Base-by-base conservation (phyloP, 164 flowering plant species). In the Malania oleifera region DNA sequence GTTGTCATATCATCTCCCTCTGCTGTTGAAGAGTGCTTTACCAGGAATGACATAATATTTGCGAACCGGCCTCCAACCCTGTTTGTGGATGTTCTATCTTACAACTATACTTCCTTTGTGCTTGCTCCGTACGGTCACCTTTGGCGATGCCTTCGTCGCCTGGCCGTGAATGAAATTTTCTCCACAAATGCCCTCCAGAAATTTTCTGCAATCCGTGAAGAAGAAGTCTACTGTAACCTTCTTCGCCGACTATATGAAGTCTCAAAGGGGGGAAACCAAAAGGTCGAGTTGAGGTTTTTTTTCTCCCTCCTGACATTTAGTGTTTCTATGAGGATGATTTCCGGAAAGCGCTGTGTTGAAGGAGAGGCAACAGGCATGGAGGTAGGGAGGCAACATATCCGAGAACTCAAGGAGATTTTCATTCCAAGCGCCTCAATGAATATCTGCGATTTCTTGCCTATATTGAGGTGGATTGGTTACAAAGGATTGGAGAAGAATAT, bases 1-100 rank as follows among this genome's bases (percentile, higher is more conserved):
- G 65, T 77, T 17, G 64, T 77, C 12, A 73, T 77, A 31, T 65
- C 77, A 37, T 68, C 77, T 8, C 64, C 75, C 1, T 47, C 73
- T 1, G 52, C 56, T 5, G 71, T 59, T 35, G 66, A 77, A 43
- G 77, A 77, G 31, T 77, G 80, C 67, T 48, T 77, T 57, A 44
- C 64, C 57, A 66, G 60, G 22, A 65, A 73, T 55, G 77, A 77
- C 47, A 23, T 68, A 43, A 15, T 58, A 37, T 77, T 77, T 26
- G 77, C 77, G 20, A 73, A 68, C 62, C 69, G 78, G 1, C 78
- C 81, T 10, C 60, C 20, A 29, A 41, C 61, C 20, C 60, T 71
- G 17, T 17, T 35, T 19, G 78, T 74, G 0, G 67, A 77, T 26
- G 41, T 54, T 53, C n/a, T 74, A 9, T 65, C 60, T 26, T 69